Base-by-base conservation (phyloP, 352 stramenopile genomes). In the Phytophthora cactorum region DNA sequence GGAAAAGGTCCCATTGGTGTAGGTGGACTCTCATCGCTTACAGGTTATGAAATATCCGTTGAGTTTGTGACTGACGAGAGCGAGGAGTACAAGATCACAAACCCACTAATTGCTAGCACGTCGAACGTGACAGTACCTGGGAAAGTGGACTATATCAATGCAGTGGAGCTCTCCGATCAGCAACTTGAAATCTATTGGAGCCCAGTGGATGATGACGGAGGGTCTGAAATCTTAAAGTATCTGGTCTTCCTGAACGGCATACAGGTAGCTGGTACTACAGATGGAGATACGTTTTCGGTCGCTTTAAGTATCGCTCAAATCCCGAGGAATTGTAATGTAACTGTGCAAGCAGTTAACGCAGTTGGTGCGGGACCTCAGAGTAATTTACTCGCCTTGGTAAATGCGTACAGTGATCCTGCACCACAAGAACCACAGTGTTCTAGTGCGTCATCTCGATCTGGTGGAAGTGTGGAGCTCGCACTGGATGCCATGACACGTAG, bases 171-270 rank as follows among this genome's bases (percentile, higher is more conserved):
- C 10, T 65, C 44, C 14, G 68, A 45, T 8, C 49, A 68, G 6
- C 70, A 68, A 15, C 3, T 87, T 11, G 80, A 88, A 51, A 47
- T 89, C 22, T 77, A 87, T 17, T 89, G 82, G 82, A 70, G 54
- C 17, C 49, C 63, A 5, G 61, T 74, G 4, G 43, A 76, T 15
- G 82, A 91, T 38, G 53, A 80, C 17, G 82, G 82, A 50, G 82
- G 82, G 3, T 63, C 60, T 1, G 15, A 54, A 12, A 71, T 88
- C 12, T 10, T 59, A n/a, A 57, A 51, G 11, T 89, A 89, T 32
- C 22, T 83, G 12, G 22, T 88, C 0, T 87, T 81, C 46, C 17
- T 84, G 31, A 87, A 91, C 45, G 79, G 77, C 3, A 77, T 68
- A 5, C 29, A 83, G 1, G 36, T 66, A 4, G 39, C 50, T 5